These are phyloP conservation scores for Holtermanniella nyarrowii DNA, from an alignment of 768 basidiomycete species.

Conservation along the genomic window DNA sequence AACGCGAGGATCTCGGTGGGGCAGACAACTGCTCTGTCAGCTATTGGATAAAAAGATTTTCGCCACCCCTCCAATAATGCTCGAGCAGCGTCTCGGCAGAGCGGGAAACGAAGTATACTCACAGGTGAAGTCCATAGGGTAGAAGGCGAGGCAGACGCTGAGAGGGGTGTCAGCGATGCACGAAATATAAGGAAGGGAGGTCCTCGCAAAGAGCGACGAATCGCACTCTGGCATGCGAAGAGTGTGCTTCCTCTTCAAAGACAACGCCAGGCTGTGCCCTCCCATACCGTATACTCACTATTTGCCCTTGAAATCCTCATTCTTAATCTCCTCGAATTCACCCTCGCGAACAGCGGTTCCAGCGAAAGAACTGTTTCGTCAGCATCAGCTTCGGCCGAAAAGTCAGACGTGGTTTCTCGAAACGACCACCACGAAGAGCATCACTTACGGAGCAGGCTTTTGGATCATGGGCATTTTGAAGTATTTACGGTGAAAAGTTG, in stretches of 20 bases:
- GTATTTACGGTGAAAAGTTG: background rate
- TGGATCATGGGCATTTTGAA: slow-evolving; percentile 48
- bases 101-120: background rate
- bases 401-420: background rate
- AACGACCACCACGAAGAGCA: background rate
- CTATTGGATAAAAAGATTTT: no score
- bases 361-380: slow-evolving; percentile 10
- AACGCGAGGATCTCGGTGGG: slow-evolving; percentile 95
- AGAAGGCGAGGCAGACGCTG: slow-evolving; percentile 90
- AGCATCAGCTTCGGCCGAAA: background rate
- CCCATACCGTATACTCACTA: slow-evolving; percentile 59
- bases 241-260: no score
- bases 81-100: no score
- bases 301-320: slow-evolving; percentile 65
- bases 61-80: no score
- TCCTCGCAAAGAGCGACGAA: background rate
- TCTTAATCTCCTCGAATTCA: slow-evolving; percentile 64
- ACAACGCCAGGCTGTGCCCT: no score
- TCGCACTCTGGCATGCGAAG: no score
- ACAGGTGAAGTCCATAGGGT: slow-evolving; percentile 62
- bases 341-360: slow-evolving; percentile 62
- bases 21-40: slow-evolving; percentile 51
- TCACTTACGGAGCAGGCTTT: slow-evolving; percentile 59
- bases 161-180: background rate
- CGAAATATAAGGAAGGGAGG: slow-evolving; percentile 14